Evolutionary conservation across 495 filamentous ascomycete species (phyloP).

Genomic region (Talaromyces proteolyticus): DNA sequence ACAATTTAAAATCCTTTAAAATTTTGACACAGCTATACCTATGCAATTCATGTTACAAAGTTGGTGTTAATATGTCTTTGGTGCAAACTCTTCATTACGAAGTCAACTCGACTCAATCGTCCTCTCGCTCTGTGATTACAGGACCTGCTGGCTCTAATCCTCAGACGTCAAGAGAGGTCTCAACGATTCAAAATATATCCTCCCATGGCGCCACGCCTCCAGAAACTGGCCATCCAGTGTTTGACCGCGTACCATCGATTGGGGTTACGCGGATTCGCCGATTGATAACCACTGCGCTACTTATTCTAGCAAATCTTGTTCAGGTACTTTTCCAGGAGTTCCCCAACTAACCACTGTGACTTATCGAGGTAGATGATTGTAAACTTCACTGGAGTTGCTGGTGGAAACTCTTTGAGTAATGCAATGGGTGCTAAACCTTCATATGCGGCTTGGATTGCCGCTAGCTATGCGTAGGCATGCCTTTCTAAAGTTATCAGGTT

Average conservation of each 20-base stretch:
- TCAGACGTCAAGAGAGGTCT: too few relatives aligned
- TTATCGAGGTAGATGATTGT: conserved; percentile 26
- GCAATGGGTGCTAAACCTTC: conserved; percentile 14
- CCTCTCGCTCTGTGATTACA: too few relatives aligned
- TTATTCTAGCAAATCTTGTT: conserved; percentile 21
- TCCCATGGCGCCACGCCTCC: too few relatives aligned
- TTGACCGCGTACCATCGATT: conserved; percentile 13
- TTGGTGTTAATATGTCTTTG: too few relatives aligned
- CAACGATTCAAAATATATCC: too few relatives aligned
- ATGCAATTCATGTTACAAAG: too few relatives aligned
- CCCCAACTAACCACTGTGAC: neutral
- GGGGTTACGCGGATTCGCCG: conserved; percentile 13
- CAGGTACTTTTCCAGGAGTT: conserved; percentile 13
- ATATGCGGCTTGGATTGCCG: conserved; percentile 24
- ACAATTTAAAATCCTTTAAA: too few relatives aligned
- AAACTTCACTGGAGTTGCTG: conserved; percentile 23
- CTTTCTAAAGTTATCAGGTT: too few relatives aligned
- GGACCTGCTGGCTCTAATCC: too few relatives aligned
- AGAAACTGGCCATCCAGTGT: conserved; percentile 19
- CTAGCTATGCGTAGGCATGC: conserved; percentile 29
- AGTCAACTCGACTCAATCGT: too few relatives aligned
- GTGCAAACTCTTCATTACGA: too few relatives aligned
- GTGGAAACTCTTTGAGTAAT: conserved; percentile 19
- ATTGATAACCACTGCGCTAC: conserved; percentile 14
- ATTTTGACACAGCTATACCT: too few relatives aligned